A percentile compares a stretch with the other conserved stretches of the same genome.
Evolutionary conservation across 2,329 filamentous ascomycete species (phyloP).

Genomic region (Sporothrix pseudoabietina): DNA sequence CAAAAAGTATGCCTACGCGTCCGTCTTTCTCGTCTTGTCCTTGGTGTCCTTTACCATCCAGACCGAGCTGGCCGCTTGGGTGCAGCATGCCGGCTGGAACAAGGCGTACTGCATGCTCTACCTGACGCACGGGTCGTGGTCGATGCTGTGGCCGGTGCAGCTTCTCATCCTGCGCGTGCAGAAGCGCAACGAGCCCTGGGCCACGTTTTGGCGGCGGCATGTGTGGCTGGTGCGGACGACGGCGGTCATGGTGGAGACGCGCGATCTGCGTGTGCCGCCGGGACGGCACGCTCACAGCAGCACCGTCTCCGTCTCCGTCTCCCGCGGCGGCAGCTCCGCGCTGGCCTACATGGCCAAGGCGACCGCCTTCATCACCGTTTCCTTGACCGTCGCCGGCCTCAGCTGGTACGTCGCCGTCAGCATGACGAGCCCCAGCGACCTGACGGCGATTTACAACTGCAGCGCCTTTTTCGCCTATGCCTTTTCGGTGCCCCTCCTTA

Average conservation of each 20-base stretch:
- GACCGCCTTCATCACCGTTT: conserved; percentile 79
- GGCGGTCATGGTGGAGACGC: conserved; percentile 80
- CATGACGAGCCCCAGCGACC: conserved; percentile 86
- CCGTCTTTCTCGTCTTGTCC: conserved; percentile 78
- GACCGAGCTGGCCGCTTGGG: conserved; percentile 93
- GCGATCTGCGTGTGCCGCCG: conserved; percentile 60
- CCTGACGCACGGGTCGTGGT: conserved; percentile 93
- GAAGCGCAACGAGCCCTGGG: conserved; percentile 77
- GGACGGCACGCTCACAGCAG: background rate
- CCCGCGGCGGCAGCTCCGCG: background rate
- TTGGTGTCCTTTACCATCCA: conserved; percentile 88
- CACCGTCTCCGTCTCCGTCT: too few relatives aligned
- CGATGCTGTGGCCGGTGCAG: conserved; percentile 83
- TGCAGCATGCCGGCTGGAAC: conserved; percentile 91
- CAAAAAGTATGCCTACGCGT: conserved; percentile 84
- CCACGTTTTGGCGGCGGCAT: conserved; percentile 76
- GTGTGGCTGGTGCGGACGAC: conserved; percentile 55
- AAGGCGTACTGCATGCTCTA: conserved; percentile 99
- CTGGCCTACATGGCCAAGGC: conserved; percentile 70
- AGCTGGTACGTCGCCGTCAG: conserved; percentile 97
- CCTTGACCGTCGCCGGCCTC: conserved; percentile 85
- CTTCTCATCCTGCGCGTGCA: conserved; percentile 78
- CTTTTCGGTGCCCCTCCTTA: conserved; percentile 86
- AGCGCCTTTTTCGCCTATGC: conserved; percentile 98
- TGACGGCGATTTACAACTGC: conserved; percentile 99